Percentiles rank a stretch among this genome's conserved stretches.
Evolutionary conservation across 176 grass and related monocot species (phyloP).

Genomic region (Zoysia japonica): DNA sequence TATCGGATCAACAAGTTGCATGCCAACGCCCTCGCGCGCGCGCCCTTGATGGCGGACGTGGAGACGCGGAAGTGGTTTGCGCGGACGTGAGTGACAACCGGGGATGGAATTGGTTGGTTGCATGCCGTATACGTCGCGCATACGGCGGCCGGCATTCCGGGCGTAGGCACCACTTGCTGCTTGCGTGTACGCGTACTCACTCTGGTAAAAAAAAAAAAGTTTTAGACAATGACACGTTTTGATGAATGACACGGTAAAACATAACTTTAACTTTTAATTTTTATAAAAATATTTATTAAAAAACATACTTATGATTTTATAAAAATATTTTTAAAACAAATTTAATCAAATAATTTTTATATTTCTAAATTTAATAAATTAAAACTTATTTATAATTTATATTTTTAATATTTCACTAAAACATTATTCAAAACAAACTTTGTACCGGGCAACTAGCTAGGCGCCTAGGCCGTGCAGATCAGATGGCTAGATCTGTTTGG

Average conservation of each 20-base stretch:
- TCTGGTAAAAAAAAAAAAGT: too few relatives aligned
- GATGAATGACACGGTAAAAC: too few relatives aligned
- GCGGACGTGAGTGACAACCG: neutral
- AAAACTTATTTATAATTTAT: too few relatives aligned
- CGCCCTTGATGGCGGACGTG: neutral
- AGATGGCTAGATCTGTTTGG: neutral
- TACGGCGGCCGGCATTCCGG: constrained; percentile 21
- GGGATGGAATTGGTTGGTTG: neutral
- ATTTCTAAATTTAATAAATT: too few relatives aligned
- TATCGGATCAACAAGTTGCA: neutral
- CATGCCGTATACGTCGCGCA: neutral
- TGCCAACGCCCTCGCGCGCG: neutral
- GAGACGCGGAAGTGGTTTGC: neutral
- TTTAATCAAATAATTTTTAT: too few relatives aligned
- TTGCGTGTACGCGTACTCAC: neutral
- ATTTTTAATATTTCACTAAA: too few relatives aligned
- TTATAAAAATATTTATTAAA: too few relatives aligned
- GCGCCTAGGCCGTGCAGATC: neutral
- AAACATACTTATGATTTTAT: too few relatives aligned
- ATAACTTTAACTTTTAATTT: too few relatives aligned
- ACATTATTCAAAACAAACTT: too few relatives aligned
- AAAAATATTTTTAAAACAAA: too few relatives aligned
- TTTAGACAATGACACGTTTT: too few relatives aligned
- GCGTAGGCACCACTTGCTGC: neutral
- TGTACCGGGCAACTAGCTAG: neutral